Base-by-base conservation (phyloP, 2,329 filamentous ascomycete genomes). In the Arthrobotrys sinensis region DNA sequence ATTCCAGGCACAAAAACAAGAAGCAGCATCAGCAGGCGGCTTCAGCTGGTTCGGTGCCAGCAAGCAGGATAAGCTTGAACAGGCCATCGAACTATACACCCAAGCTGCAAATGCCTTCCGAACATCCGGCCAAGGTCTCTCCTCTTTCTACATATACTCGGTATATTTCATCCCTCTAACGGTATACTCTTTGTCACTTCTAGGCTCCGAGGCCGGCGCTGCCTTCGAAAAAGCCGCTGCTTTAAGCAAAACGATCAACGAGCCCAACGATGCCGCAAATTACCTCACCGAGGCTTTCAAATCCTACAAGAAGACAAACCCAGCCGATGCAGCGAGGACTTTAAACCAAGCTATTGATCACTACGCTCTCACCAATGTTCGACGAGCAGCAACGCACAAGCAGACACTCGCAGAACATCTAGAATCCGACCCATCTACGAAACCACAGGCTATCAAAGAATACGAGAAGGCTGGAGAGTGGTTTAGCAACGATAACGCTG, bases 91-190 rank as follows among this genome's bases (percentile, higher is more conserved):
- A 81, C 87, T 96, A 80, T 98, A 94, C 83, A 90, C 89, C 78
- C 91, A 97, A 84, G 95, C 95, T 46, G 96, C 91, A 79, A 97
- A 97, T 86, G 93, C 93, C 76, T 98, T 97, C 85, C 90, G 93
- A 83, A 90, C 96, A 87, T 91, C 96, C 85, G 93, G 93, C 84
- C 89, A 91, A 86, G 92, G 93, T 95, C 86, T 66, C 38, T 68
- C 46, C 60, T 11, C 62, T 14, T 28, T 45, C 10, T 21, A 12
- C 19, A 21, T 40, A 60, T 21, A 40, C n/a, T 24, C 36, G 45
- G 32, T 19, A 12, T 40, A 32, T 14, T 48, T 3, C 24, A n/a
- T 43, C 16, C 21, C 24, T 24, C 38, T 16, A 43, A 40, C 12
- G 8, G 10, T 50, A n/a, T 3, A 48, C 1, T n/a, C 28, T 32